Conservation (phyloP, 768 basidiomycete species). For the Suillus weaverae region DNA sequence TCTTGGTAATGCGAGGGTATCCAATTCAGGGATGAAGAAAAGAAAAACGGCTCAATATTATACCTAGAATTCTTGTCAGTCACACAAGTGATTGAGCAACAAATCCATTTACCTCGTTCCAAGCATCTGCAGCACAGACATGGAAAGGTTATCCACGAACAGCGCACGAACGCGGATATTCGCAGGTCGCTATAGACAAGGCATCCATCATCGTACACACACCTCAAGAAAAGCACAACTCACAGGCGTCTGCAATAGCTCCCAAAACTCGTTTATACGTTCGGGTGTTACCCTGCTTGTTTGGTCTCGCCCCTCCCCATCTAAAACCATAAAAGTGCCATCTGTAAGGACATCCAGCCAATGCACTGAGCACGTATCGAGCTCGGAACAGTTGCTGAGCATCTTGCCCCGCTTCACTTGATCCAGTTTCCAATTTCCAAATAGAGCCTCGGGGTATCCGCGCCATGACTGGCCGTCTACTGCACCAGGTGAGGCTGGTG, state of each 20-base stretch:
- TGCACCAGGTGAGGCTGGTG: not conserved
- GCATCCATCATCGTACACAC: conserved; percentile 1
- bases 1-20: conserved; percentile 46
- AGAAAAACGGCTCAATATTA: conserved; percentile 45
- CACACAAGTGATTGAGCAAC: not conserved
- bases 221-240: not conserved
- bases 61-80: conserved; percentile 30
- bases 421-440: conserved; percentile 48
- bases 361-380: conserved; percentile 20
- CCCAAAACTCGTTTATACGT: conserved; percentile 26
- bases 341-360: conserved; percentile 19
- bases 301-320: not conserved
- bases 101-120: conserved; percentile 34
- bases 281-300: conserved; percentile 22
- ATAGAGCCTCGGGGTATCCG: conserved; percentile 45
- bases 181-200: conserved; percentile 19
- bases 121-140: conserved; percentile 35
- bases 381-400: conserved; percentile 15
- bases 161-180: conserved; percentile 32
- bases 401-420: conserved; percentile 36
- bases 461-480: conserved; percentile 19
- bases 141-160: conserved; percentile 38
- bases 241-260: conserved; percentile 27
- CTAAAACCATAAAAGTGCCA: conserved; percentile 22
- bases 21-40: conserved; percentile 43